Evolutionary conservation across 2,329 filamentous ascomycete genomes (phyloP), one percentile per base, ranked within the genome.

Genomic region (Trichophyton benhamiae): DNA sequence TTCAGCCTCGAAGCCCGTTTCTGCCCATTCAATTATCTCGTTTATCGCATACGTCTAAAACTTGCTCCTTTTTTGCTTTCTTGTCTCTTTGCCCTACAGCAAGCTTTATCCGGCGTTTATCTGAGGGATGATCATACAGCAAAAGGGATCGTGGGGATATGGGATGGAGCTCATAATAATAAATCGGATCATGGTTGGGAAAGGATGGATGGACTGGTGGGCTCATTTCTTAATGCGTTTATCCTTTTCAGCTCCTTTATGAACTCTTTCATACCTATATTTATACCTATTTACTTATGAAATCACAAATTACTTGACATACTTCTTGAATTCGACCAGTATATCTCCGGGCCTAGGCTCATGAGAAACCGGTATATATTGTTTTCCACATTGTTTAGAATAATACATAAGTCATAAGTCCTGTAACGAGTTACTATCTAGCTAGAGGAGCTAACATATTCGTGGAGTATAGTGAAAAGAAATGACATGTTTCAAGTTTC

Each of bases 101-200:
- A 59, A 59, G 20, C 44, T 48, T 33, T 27, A 33, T 59, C 27
- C 30, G 58, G 58, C 58, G 58, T 59, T 59, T 17, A 36, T 59
- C 11, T 30, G 11, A 49, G 58, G n/a, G 9, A 33, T 59, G 13
- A 59, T 46, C 41, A 49, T 46, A 48, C 20, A 15, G 55, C 36
- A 22, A 20, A 33, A 25, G 9, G 9, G 38, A 38, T 58, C 6
- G 52, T 55, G 52, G 52, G 49, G 52, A 20, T 55, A 9, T 55
- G 25, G 49, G 27, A 36, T 36, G 4, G n/a, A n/a, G 27, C 27
- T 55, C 52, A 55, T 30, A 52, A 33, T 36, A 33, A 33, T 36
- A 55, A 17, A 55, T 55, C 52, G 52, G 55, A 58, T n/a, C 55
- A 42, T 25, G 55, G 55, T 44, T 44, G 41, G 55, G 33, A 58